Percentiles rank a stretch among this genome's conserved stretches.
These are phyloP conservation scores for Suhomyces canberraensis DNA, from an alignment of 805 yeast species.

Conservation along the genomic window DNA sequence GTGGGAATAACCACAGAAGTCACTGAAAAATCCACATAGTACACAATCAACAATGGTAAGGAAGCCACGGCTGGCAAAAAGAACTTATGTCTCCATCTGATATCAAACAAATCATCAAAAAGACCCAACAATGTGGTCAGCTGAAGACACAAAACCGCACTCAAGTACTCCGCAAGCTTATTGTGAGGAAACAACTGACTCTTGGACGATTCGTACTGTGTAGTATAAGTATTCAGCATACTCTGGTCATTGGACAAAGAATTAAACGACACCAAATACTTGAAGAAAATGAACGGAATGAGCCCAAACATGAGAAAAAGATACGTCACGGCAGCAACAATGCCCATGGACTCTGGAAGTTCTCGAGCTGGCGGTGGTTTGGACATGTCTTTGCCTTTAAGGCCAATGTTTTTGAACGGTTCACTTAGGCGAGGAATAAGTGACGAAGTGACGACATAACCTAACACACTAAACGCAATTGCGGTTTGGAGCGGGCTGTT, in stretches of 20 bases:
- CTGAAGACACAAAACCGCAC: constrained; percentile 80
- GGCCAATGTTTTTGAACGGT: constrained; percentile 71
- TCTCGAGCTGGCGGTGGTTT: constrained; percentile 63
- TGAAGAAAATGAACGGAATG: constrained; percentile 84
- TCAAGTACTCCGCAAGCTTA: constrained; percentile 78
- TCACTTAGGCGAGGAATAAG: constrained; percentile 69
- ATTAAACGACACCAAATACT: constrained; percentile 55
- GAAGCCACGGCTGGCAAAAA: constrained; percentile 93
- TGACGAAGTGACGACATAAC: constrained; percentile 55
- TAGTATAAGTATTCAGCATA: constrained; percentile 29
- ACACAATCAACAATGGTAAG: constrained; percentile 84
- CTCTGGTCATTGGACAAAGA: constrained; percentile 34
- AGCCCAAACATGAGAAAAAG: constrained; percentile 76
- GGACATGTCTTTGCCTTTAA: constrained; percentile 81
- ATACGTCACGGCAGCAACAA: constrained; percentile 78
- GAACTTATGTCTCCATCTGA: constrained; percentile 96
- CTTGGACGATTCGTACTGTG: constrained; percentile 32
- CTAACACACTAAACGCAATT: constrained; percentile 63
- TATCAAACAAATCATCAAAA: constrained; percentile 92
- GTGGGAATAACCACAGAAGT: constrained; percentile 84
- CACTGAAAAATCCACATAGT: constrained; percentile 90
- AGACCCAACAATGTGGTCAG: constrained; percentile 82
- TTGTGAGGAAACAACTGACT: constrained; percentile 66
- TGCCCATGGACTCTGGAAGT: constrained; percentile 92
- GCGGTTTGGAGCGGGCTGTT: constrained; percentile 56